phyloP scores from a whole-genome alignment of 2,329 filamentous ascomycete genomes.

The Alternaria triticimaculans region DNA sequence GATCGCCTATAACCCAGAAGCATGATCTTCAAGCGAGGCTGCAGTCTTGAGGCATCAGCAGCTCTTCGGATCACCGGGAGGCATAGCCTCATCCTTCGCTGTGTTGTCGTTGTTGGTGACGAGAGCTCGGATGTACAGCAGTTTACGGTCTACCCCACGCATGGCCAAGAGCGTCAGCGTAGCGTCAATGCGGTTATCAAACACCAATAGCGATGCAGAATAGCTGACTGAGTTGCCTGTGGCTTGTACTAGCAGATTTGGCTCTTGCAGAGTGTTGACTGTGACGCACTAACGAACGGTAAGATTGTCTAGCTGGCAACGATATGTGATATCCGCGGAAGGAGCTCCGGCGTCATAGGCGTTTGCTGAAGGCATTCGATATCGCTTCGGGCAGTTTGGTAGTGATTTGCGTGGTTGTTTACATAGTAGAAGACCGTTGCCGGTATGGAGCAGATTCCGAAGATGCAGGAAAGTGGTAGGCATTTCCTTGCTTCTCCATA shows the following conservation, averaged over 20 bases:
- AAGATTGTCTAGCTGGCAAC: neutral
- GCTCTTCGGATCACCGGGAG: neutral
- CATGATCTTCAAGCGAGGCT: neutral
- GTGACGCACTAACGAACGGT: neutral
- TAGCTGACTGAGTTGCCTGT: neutral
- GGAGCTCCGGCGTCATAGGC: neutral
- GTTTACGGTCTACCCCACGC: neutral
- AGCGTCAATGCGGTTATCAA: neutral
- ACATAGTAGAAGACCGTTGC: neutral
- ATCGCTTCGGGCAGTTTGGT: neutral
- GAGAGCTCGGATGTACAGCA: neutral
- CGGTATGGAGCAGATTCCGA: neutral
- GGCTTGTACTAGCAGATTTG: neutral
- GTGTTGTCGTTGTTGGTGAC: neutral
- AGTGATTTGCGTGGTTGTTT: neutral
- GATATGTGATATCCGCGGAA: neutral
- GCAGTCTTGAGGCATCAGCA: neutral
- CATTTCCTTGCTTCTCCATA: neutral
- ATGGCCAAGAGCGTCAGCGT: neutral
- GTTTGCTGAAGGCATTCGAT: neutral
- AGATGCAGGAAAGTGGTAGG: neutral
- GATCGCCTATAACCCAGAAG: neutral
- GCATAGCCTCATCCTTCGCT: neutral
- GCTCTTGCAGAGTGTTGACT: neutral
- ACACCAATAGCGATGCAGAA: neutral